phyloP scores from a whole-genome alignment of 345 rosid species.

The Mercurialis annua region DNA sequence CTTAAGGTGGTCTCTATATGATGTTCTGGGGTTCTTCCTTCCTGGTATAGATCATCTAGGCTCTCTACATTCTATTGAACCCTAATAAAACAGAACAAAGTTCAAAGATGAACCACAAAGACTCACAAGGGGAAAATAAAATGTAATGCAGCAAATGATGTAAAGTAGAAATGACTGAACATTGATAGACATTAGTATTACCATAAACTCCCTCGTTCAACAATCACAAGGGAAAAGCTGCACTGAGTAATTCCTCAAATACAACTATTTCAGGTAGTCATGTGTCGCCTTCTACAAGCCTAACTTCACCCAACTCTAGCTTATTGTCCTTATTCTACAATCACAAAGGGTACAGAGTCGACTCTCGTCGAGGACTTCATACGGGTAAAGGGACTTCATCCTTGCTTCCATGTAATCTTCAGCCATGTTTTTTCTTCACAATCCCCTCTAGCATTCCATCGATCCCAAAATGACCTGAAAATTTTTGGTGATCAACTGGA shows the following conservation, averaged over 20 bases:
- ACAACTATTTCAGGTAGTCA: neutral
- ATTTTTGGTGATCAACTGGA: constrained; percentile 54
- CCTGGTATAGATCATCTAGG: no score
- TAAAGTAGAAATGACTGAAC: neutral
- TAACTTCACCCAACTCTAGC: neutral
- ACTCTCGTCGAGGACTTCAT: neutral
- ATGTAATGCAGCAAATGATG: neutral
- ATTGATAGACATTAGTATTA: neutral
- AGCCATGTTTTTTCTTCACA: constrained; percentile 60
- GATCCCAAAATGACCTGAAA: constrained; percentile 44
- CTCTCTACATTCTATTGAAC: no score
- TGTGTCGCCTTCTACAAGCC: neutral
- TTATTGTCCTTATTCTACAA: neutral
- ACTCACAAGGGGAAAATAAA: no score
- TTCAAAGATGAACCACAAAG: no score
- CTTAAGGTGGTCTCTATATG: no score
- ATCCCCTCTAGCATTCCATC: constrained; percentile 69
- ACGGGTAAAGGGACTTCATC: neutral
- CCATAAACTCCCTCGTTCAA: neutral
- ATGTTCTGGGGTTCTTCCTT: no score
- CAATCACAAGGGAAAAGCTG: neutral
- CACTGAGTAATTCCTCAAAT: neutral
- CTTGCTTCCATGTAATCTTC: neutral
- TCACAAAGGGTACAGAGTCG: neutral
- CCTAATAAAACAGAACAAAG: no score